These are phyloP conservation scores for Golubevia pallescens DNA, from an alignment of 1,284 basidiomycete species.

Conservation along the genomic window DNA sequence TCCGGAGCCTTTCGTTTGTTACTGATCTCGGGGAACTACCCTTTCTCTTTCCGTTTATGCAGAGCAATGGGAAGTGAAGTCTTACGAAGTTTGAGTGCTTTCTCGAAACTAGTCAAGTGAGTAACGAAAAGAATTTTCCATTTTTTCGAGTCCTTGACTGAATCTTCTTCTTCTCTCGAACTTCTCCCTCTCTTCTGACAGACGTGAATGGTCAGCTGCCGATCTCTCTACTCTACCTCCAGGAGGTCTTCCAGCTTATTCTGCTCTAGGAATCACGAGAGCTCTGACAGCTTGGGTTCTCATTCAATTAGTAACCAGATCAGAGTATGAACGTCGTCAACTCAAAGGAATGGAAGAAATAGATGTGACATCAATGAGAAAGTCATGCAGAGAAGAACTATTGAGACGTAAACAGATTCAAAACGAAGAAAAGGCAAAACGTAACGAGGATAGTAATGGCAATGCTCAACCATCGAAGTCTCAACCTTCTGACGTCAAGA, in stretches of 20 bases:
- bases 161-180: too few species aligned
- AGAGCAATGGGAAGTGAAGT: slow-evolving; percentile 41
- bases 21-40: too few species aligned
- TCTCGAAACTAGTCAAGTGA: slow-evolving; percentile 33
- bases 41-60: slow-evolving; percentile 5
- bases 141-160: background rate
- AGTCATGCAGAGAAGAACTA: slow-evolving; percentile 22
- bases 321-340: slow-evolving; percentile 32
- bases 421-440: slow-evolving; percentile 9
- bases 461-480: slow-evolving; percentile 5
- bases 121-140: background rate
- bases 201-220: slow-evolving; percentile 39
- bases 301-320: slow-evolving; percentile 46
- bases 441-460: background rate
- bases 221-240: slow-evolving; percentile 37
- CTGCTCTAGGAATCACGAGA: slow-evolving; percentile 34
- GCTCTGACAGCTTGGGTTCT: slow-evolving; percentile 46
- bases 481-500: slow-evolving; percentile 17
- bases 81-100: slow-evolving; percentile 29
- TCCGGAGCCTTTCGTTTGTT: too few species aligned
- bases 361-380: slow-evolving; percentile 16
- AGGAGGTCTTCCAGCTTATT: slow-evolving; percentile 47
- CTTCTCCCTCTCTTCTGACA: background rate
- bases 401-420: slow-evolving; percentile 9
- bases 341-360: slow-evolving; percentile 30